Evolutionary conservation across 352 stramenopile genomes (phyloP), one percentile per base, ranked within the genome.

Genomic region (Thalassiosira exigua): DNA sequence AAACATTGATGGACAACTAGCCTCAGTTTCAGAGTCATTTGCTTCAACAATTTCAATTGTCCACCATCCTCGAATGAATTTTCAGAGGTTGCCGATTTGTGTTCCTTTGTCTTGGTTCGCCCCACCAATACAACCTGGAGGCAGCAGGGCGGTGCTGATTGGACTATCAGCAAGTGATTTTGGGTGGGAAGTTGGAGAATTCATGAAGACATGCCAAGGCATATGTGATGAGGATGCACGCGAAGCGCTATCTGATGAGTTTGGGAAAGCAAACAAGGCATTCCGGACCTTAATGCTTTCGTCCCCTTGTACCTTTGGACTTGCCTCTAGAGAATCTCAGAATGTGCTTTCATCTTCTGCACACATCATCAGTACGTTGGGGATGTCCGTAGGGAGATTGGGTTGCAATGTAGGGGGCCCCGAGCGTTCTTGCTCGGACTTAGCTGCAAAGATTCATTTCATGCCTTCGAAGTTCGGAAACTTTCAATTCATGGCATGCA

Each of bases 361-460:
- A 33, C 1, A 46, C 12, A 67, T 77, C 17, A 60, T 65, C 9
- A 60, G 56, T 58, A 77, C 76, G 27, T 48, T 90, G 2, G 88
- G 88, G 30, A 88, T 84, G 51, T 78, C 81, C 46, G 61, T 91
- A 41, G 82, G 84, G 44, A 26, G 70, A 42, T 67, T 93, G 33
- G 84, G 90, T 56, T 94, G 89, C 58, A 76, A 94, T 57, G 69
- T 92, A 46, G 85, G 84, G 58, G 89, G 89, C 7, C 77, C 69
- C 24, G 52, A 77, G 39, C 52, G 71, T 54, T 87, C 77, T 30
- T 94, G 89, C 46, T 83, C 72, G 50, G 74, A 89, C 71, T 67
- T 60, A n/a, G 80, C 85, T 44, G 85, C 86, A 42, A 84, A 67
- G 29, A 92, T 94, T 71, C 69, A 80, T 33, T 86, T 85, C 57